phyloP scores from a whole-genome alignment of 2,329 filamentous ascomycete genomes.

The Aulographum hederae region DNA sequence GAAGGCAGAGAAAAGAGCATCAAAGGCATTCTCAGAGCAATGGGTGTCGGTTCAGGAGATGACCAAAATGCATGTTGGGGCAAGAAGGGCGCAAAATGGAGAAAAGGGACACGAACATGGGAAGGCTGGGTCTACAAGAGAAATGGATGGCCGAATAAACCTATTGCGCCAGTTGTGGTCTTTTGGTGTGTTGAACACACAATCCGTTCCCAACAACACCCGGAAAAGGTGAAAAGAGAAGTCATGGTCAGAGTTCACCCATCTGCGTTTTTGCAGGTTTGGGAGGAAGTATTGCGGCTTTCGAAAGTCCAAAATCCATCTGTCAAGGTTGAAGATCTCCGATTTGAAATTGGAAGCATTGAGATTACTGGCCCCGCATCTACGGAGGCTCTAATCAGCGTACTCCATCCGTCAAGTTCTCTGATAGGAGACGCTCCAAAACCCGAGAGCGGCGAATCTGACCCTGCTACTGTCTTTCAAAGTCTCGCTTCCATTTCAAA shows the following conservation, averaged over 20 bases:
- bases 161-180: slow-evolving; percentile 54
- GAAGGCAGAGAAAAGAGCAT: slow-evolving; percentile 49
- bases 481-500: slow-evolving; percentile 14
- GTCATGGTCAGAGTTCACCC: slow-evolving; percentile 67
- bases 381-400: slow-evolving; percentile 58
- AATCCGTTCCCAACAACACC: slow-evolving; percentile 1
- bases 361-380: slow-evolving; percentile 56
- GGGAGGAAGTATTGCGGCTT: slow-evolving; percentile 40
- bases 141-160: slow-evolving; percentile 28
- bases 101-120: slow-evolving; percentile 37
- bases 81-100: slow-evolving; percentile 52
- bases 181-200: slow-evolving; percentile 47
- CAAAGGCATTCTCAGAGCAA: slow-evolving; percentile 42
- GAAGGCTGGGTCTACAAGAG: slow-evolving; percentile 39
- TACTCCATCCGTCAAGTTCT: no score
- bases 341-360: slow-evolving; percentile 57
- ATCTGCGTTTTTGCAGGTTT: slow-evolving; percentile 54
- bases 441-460: no score
- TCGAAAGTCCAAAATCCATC: slow-evolving; percentile 42
- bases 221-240: slow-evolving; percentile 24
- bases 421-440: no score
- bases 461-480: slow-evolving; percentile 16
- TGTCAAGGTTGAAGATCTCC: slow-evolving; percentile 47
- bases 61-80: slow-evolving; percentile 32
- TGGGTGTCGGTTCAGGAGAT: slow-evolving; percentile 34